Percentiles rank a stretch among this genome's conserved stretches.
phyloP scores from a whole-genome alignment of 2,329 filamentous ascomycete species.

The Plectosphaerella sp. region DNA sequence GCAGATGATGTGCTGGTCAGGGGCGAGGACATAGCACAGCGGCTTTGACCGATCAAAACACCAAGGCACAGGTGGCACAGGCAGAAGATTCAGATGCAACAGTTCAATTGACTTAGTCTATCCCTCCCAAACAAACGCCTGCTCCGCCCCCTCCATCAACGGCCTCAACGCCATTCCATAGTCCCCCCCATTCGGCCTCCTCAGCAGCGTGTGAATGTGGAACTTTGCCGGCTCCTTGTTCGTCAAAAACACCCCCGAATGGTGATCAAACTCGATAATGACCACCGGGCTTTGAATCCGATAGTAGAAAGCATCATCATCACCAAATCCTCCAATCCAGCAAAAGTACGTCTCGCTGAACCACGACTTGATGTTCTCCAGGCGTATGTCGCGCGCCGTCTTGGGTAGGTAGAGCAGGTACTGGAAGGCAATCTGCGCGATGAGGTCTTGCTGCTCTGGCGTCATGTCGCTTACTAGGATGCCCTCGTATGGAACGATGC shows the following conservation, averaged over 20 bases:
- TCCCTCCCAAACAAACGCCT: conserved; percentile 38
- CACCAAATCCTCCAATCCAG: conserved; percentile 69
- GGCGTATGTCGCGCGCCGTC: conserved; percentile 45
- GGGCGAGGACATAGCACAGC: too few relatives aligned
- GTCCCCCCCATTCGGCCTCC: conserved; percentile 72
- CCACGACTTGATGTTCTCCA: conserved; percentile 49
- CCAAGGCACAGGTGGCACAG: too few relatives aligned
- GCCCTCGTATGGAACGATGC: conserved; percentile 71
- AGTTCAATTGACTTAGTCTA: conserved; percentile 4
- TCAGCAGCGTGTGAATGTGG: conserved; percentile 70
- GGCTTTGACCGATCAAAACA: too few relatives aligned
- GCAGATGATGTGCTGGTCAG: too few relatives aligned
- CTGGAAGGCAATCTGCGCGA: conserved; percentile 57
- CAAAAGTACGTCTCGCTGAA: conserved; percentile 72
- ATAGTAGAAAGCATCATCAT: conserved; percentile 72
- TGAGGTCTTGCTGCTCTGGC: conserved; percentile 41
- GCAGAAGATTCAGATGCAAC: too few relatives aligned
- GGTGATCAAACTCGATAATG: conserved; percentile 74
- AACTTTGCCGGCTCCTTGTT: conserved; percentile 73
- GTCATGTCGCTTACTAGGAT: conserved; percentile 47
- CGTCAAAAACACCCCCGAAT: conserved; percentile 71
- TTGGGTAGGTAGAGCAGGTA: conserved; percentile 66
- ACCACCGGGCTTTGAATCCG: conserved; percentile 73
- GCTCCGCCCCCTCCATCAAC: conserved; percentile 29
- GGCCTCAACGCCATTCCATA: conserved; percentile 57